Evolutionary conservation across 2,329 filamentous ascomycete species (phyloP).

Genomic region (Beauveria sp.): DNA sequence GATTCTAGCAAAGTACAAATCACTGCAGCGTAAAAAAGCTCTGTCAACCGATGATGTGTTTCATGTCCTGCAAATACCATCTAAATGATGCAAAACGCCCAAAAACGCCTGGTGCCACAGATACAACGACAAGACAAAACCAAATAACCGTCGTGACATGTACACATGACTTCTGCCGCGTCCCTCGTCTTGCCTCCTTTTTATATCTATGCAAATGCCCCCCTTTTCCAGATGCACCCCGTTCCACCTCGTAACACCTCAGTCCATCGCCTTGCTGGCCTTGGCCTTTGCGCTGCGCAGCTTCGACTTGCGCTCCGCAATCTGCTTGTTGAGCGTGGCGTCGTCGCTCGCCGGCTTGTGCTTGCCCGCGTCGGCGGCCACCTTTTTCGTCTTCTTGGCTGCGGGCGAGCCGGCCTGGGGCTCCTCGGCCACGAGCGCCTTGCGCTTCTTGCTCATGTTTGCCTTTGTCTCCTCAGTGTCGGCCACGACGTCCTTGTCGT

Average conservation of each 20-base stretch:
- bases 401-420: constrained; percentile 17
- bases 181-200: background rate
- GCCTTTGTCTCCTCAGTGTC: constrained; percentile 47
- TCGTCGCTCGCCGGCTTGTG: constrained; percentile 40
- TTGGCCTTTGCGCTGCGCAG: constrained; percentile 53
- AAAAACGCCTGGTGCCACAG: constrained; percentile 5
- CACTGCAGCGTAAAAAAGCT: background rate
- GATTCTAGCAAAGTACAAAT: background rate
- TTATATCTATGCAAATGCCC: constrained; percentile 2
- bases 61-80: constrained; percentile 1
- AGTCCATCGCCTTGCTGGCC: constrained; percentile 43
- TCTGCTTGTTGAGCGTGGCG: constrained; percentile 48
- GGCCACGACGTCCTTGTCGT: constrained; percentile 66
- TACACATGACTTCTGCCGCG: background rate
- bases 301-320: constrained; percentile 50
- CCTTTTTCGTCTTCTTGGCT: constrained; percentile 30
- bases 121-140: background rate
- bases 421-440: constrained; percentile 34
- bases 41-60: background rate
- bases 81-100: constrained; percentile 3
- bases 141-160: constrained; percentile 9
- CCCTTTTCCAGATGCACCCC: background rate
- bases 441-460: constrained; percentile 60
- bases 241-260: background rate
- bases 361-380: constrained; percentile 20